phyloP scores from a whole-genome alignment of 2,329 filamentous ascomycete genomes.

The Juglanconis oblonga region DNA sequence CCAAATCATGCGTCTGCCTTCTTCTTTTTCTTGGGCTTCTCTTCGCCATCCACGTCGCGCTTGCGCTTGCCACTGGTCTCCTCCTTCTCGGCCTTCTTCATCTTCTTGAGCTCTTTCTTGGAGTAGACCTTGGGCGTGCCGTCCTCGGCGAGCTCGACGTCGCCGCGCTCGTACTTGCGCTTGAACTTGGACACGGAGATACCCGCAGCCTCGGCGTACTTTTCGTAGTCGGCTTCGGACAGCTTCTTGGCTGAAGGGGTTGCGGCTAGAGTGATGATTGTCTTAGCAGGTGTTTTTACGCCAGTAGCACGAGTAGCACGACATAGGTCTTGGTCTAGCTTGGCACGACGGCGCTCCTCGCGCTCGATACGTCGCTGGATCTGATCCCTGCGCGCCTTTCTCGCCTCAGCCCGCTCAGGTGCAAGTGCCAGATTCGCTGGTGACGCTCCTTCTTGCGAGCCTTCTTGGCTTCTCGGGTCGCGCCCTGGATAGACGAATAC shows the following conservation, averaged over 20 bases:
- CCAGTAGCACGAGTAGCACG: conserved; percentile 33
- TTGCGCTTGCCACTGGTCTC: conserved; percentile 70
- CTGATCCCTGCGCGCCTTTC: conserved; percentile 38
- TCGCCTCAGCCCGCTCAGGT: conserved; percentile 20
- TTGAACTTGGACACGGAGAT: conserved; percentile 74
- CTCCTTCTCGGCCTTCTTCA: conserved; percentile 60
- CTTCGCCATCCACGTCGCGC: conserved; percentile 64
- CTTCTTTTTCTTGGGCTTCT: conserved; percentile 53
- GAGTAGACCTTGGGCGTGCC: conserved; percentile 65
- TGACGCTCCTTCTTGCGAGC: conserved; percentile 28
- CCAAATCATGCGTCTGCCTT: conserved; percentile 16
- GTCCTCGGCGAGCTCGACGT: conserved; percentile 64
- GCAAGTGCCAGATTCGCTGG: conserved; percentile 24
- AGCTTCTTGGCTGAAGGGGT: conserved; percentile 37
- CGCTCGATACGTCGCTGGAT: conserved; percentile 28
- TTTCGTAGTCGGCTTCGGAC: conserved; percentile 55
- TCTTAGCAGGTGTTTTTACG: neutral
- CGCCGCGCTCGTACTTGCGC: conserved; percentile 73
- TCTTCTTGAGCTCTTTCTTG: conserved; percentile 76
- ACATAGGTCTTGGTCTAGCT: too few species aligned
- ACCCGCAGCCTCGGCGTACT: conserved; percentile 63
- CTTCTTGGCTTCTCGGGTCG: conserved; percentile 25
- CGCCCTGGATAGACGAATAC: conserved; percentile 5
- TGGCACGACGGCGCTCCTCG: conserved; percentile 30
- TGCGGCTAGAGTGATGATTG: conserved; percentile 24